Base-by-base conservation (phyloP, 1,284 basidiomycete genomes). In the Laetiporus sulphureus region DNA sequence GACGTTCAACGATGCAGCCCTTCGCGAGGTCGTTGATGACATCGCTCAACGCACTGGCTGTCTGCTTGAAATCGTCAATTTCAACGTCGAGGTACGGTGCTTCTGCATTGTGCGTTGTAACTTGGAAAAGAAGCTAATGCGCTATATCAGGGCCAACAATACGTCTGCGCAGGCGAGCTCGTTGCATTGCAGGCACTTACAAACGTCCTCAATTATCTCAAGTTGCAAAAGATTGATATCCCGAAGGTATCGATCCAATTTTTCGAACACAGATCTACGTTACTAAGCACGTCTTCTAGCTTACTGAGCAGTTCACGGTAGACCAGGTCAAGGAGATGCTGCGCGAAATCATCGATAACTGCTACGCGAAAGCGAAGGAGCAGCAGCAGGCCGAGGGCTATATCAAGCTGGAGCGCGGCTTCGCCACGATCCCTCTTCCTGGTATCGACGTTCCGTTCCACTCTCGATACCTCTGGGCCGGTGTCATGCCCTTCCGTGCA, bases 361-460 rank as follows among this genome's bases (percentile, higher is more conserved):
- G 83, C 59, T 82, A 83, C 63, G 72, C 80, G 45, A 78, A 79
- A 47, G 88, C 92, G 4, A 76, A 86, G 52, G 85, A 89, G 53
- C 77, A 83, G 54, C 83, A 92, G 63, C 78, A 82, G 55, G 73
- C 77, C 10, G 84, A 91, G 45, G 92, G 91, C n/a, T 80, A 88
- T 53, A 91, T 99, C 67, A 87, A 87, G 54, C 82, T 99, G 41
- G 94, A 99, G 60, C 87, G 95, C 55, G 95, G 95, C 8, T 97
- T 94, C 57, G 94, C 91, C 0, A 94, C 92, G 7, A 96, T 97
- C 49, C 93, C 94, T 41, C 76, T 97, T 10, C 91, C 95, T 25
- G 95, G 95, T 56, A 98, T 99, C 57, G 95, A 99, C 57, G 95
- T 99, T 10, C 95, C 96, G 10, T 99, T 99, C 88, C 95, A 99